These are phyloP conservation scores for Helminthosporium solani DNA, from an alignment of 2,329 filamentous ascomycete species.

Conservation along the genomic window DNA sequence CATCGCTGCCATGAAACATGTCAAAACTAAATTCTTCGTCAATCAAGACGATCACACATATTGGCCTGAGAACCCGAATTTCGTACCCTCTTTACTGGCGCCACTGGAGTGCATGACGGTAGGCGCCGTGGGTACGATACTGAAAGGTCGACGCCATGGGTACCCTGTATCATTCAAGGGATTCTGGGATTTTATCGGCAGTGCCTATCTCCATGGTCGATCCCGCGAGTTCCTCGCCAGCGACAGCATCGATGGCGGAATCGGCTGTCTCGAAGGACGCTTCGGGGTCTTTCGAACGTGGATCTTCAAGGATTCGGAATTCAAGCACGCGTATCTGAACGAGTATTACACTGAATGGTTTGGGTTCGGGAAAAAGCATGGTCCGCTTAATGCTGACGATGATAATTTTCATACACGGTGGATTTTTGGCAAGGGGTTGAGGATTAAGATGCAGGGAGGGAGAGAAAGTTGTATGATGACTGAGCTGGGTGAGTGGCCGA, in stretches of 20 bases:
- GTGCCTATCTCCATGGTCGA: constrained; percentile 23
- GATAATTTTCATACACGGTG: constrained; percentile 64
- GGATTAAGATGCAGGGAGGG: constrained; percentile 45
- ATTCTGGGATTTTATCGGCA: constrained; percentile 26
- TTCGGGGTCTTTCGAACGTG: constrained; percentile 17
- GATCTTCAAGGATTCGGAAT: constrained; percentile 14
- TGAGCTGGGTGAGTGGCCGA: constrained; percentile 52
- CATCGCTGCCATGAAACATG: constrained; percentile 39
- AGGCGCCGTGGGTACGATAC: constrained; percentile 9
- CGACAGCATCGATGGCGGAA: constrained; percentile 25
- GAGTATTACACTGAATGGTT: constrained; percentile 8
- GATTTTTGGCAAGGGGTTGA: constrained; percentile 46
- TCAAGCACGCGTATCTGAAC: constrained; percentile 12
- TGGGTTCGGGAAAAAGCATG: constrained; percentile 43
- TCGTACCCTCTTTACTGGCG: constrained; percentile 49
- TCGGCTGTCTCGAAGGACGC: constrained; percentile 22
- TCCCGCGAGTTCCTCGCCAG: constrained; percentile 24
- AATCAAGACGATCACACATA: constrained; percentile 57
- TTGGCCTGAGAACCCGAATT: constrained; percentile 44
- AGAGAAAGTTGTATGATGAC: constrained; percentile 53
- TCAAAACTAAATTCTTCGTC: constrained; percentile 48
- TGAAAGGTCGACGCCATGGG: background rate
- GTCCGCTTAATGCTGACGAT: constrained; percentile 57
- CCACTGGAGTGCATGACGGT: constrained; percentile 21
- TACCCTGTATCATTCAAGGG: constrained; percentile 1